Conservation (phyloP, 805 yeast species). For the Ogataea zsoltii region DNA sequence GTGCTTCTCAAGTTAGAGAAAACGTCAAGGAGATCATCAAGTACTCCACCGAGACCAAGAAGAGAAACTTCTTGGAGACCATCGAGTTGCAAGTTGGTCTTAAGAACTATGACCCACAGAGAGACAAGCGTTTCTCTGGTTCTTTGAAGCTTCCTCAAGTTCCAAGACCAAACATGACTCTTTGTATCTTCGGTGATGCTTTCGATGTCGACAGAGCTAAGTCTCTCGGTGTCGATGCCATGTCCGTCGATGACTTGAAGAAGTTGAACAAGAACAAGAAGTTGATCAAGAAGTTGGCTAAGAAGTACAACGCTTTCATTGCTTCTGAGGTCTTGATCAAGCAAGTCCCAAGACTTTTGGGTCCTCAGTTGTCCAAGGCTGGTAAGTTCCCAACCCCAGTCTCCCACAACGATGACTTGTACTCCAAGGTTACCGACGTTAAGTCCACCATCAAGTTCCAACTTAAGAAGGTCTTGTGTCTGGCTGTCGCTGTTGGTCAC, state of each 20-base stretch:
- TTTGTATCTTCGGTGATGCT: constrained; percentile 99
- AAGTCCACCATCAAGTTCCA: constrained; percentile 99
- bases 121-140: constrained; percentile 99
- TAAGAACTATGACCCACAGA: constrained; percentile 99
- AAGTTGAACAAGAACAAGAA: constrained; percentile 99
- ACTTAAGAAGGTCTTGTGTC: constrained; percentile 98
- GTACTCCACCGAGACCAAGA: constrained; percentile 91
- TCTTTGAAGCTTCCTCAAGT: constrained; percentile 96
- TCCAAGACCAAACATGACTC: constrained; percentile 99
- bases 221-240: constrained; percentile 98
- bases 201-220: constrained; percentile 99
- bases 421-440: constrained; percentile 93
- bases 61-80: constrained; percentile 99
- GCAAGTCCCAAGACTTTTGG: constrained; percentile 99
- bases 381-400: constrained; percentile 99
- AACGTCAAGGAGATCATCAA: constrained; percentile 90
- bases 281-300: constrained; percentile 98
- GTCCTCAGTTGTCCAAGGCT: constrained; percentile 99
- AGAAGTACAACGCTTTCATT: constrained; percentile 99
- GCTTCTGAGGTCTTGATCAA: constrained; percentile 99
- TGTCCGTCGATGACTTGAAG: constrained; percentile 99
- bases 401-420: constrained; percentile 98
- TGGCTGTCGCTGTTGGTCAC: constrained; percentile 99
- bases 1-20: constrained; percentile 93
- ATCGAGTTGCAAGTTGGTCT: constrained; percentile 99